phyloP scores from a whole-genome alignment of 352 stramenopile genomes.

The Blastocystis sp. region DNA sequence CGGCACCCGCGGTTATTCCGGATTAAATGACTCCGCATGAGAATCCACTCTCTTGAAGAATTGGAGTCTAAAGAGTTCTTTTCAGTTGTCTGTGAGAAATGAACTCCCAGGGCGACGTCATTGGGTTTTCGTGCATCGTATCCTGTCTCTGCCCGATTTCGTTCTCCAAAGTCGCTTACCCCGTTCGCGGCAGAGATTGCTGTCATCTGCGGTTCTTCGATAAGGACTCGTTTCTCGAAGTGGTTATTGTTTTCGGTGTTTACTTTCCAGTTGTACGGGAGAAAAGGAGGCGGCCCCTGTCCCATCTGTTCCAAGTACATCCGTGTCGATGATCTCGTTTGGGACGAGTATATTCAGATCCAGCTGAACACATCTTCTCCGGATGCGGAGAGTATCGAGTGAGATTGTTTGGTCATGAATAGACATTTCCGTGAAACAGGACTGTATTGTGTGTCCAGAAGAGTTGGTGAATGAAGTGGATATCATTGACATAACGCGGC shows the following conservation, averaged over 20 bases:
- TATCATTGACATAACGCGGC: not conserved
- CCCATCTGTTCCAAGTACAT: not conserved
- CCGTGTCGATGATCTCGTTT: not conserved
- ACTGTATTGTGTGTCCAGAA: not conserved
- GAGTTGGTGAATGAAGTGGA: not conserved
- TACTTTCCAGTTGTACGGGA: not conserved
- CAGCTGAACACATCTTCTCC: not conserved
- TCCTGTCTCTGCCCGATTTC: constrained; percentile 25
- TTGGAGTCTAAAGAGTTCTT: too few relatives aligned
- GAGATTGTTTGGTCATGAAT: not conserved
- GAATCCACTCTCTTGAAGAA: too few relatives aligned
- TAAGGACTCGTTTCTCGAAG: not conserved
- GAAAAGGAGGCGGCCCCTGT: not conserved
- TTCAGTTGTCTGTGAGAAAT: too few relatives aligned
- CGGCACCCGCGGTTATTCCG: too few relatives aligned
- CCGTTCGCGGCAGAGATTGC: not conserved
- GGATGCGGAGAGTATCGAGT: not conserved
- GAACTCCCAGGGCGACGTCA: not conserved
- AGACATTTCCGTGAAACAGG: constrained; percentile 11
- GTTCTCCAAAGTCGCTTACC: constrained; percentile 4
- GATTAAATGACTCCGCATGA: too few relatives aligned
- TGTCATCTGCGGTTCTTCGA: constrained; percentile 20
- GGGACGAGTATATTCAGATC: not conserved
- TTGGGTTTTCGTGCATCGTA: constrained; percentile 5
- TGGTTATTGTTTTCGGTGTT: not conserved